These are phyloP conservation scores for Thalassiosira mediterranea DNA, from an alignment of 352 stramenopile species.

Conservation along the genomic window DNA sequence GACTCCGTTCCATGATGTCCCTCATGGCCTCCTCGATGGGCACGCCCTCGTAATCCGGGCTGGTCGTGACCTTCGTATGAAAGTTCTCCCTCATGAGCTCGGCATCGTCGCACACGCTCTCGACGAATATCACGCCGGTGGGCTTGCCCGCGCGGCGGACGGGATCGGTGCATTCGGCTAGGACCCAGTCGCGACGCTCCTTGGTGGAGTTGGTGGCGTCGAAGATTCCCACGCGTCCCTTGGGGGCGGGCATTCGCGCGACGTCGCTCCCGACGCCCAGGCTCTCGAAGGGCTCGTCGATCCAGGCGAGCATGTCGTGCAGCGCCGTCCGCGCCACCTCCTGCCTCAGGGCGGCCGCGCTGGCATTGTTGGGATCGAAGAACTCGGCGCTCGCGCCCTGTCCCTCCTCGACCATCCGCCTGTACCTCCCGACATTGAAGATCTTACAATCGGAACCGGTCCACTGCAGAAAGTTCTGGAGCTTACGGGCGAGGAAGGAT, in stretches of 20 bases:
- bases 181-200: constrained; percentile 71
- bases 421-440: constrained; percentile 95
- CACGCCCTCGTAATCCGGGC: constrained; percentile 89
- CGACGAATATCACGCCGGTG: constrained; percentile 91
- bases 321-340: constrained; percentile 86
- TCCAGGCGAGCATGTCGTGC: constrained; percentile 89
- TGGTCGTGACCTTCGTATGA: constrained; percentile 84
- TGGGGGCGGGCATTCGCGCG: not conserved
- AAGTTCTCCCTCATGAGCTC: constrained; percentile 92
- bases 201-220: constrained; percentile 95
- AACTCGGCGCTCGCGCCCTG: constrained; percentile 77
- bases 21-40: constrained; percentile 87
- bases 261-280: not conserved
- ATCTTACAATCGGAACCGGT: constrained; percentile 89
- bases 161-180: constrained; percentile 70
- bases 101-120: constrained; percentile 93
- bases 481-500: constrained; percentile 94
- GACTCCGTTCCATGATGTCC: constrained; percentile 89
- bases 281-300: constrained; percentile 66
- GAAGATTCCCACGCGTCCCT: constrained; percentile 88
- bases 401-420: constrained; percentile 70
- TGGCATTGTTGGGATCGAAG: constrained; percentile 90
- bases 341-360: constrained; percentile 87
- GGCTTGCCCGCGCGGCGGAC: constrained; percentile 57
- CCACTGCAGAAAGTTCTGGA: constrained; percentile 92